A percentile compares a stretch with the other conserved stretches of the same genome.
Conservation (phyloP, 2,329 filamentous ascomycete species). For the Talaromyces piceae region DNA sequence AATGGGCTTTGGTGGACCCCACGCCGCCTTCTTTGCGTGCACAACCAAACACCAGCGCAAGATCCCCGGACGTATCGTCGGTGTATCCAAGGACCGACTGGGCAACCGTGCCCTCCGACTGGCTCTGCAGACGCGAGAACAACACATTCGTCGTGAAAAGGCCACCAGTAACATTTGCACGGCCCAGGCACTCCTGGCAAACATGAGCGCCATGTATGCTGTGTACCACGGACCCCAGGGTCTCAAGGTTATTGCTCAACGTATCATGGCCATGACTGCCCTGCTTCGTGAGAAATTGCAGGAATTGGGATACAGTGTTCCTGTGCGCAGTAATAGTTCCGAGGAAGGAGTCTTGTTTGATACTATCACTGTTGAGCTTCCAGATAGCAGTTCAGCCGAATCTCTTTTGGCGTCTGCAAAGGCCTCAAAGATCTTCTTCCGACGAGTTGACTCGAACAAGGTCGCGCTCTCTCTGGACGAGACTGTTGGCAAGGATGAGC, state of each 20-base stretch:
- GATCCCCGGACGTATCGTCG: conserved; percentile 83
- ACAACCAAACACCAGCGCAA: conserved; percentile 88
- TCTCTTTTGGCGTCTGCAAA: conserved; percentile 47
- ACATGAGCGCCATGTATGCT: conserved; percentile 93
- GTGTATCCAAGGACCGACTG: conserved; percentile 82
- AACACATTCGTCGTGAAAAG: conserved; percentile 94
- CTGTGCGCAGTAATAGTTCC: conserved; percentile 49
- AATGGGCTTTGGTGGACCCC: conserved; percentile 87
- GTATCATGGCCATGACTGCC: conserved; percentile 63
- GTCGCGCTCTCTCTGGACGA: conserved; percentile 75
- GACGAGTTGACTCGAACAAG: conserved; percentile 52
- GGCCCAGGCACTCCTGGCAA: conserved; percentile 84
- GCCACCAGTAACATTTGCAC: conserved; percentile 97
- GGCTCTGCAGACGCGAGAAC: conserved; percentile 85
- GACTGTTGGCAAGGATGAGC: conserved; percentile 51
- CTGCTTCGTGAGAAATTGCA: conserved; percentile 60
- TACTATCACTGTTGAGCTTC: conserved; percentile 62
- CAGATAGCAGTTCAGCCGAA: conserved; percentile 43
- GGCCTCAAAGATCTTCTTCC: conserved; percentile 52
- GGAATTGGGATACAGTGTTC: conserved; percentile 56
- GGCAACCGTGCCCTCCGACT: conserved; percentile 75
- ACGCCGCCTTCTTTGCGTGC: conserved; percentile 92
- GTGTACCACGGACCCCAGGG: conserved; percentile 86
- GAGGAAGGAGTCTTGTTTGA: conserved; percentile 64
- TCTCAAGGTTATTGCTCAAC: conserved; percentile 73